These are phyloP conservation scores for Aeminium ludgeri DNA, from an alignment of 495 filamentous ascomycete genomes.

Conservation along the genomic window DNA sequence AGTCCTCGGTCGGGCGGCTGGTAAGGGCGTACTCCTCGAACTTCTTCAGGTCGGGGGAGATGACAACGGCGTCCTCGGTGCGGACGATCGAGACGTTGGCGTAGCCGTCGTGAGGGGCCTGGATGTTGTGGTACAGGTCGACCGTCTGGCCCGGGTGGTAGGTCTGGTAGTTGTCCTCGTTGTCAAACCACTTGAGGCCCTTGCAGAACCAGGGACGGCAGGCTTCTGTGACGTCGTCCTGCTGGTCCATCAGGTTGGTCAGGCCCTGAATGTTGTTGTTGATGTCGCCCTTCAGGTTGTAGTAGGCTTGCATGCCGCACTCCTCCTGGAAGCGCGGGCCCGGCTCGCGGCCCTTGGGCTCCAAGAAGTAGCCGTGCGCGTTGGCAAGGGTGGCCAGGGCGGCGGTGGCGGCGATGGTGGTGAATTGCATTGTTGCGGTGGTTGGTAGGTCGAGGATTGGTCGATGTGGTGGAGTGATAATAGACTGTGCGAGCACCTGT, in stretches of 20 bases:
- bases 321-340: constrained; percentile 41
- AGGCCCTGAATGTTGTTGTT: constrained; percentile 53
- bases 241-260: constrained; percentile 36
- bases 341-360: constrained; percentile 40
- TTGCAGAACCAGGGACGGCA: constrained; percentile 59
- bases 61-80: constrained; percentile 40
- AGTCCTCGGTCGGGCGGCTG: constrained; percentile 30
- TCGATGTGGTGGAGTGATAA: too few species aligned
- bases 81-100: constrained; percentile 48
- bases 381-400: constrained; percentile 36
- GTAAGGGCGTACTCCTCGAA: constrained; percentile 43
- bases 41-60: constrained; percentile 35
- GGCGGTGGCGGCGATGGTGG: constrained; percentile 23
- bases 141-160: constrained; percentile 45
- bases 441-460: too few species aligned
- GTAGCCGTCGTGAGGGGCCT: constrained; percentile 45
- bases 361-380: constrained; percentile 46
- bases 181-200: constrained; percentile 55
- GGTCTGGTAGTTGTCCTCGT: constrained; percentile 44
- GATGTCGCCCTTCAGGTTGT: constrained; percentile 44
- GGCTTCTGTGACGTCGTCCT: constrained; percentile 37
- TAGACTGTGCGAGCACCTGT: too few species aligned
- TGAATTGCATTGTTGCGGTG: constrained; percentile 9
- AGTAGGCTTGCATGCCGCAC: constrained; percentile 45
- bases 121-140: constrained; percentile 40